phyloP scores from a whole-genome alignment of 495 filamentous ascomycete genomes.

The Hyphodiscus hymeniophilus region DNA sequence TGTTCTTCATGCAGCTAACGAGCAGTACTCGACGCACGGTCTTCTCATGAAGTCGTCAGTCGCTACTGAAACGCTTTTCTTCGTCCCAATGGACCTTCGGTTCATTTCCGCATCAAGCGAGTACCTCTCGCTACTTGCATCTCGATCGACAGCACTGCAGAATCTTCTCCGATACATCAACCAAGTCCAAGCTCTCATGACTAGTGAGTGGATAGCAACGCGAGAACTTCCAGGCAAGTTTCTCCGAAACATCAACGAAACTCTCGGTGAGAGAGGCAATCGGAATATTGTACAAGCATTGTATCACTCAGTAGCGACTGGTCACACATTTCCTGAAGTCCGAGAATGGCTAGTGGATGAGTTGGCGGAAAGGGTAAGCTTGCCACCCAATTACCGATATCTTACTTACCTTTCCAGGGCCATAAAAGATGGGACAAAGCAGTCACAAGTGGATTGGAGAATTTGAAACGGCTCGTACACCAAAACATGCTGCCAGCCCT shows the following conservation, averaged over 20 bases:
- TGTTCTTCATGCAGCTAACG: constrained; percentile 60
- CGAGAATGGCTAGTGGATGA: constrained; percentile 87
- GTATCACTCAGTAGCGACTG: constrained; percentile 81
- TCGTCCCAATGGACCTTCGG: constrained; percentile 73
- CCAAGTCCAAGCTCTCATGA: constrained; percentile 66
- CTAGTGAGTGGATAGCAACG: constrained; percentile 70
- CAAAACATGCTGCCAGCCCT: constrained; percentile 82
- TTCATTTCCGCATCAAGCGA: constrained; percentile 74
- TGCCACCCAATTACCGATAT: background rate
- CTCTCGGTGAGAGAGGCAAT: constrained; percentile 44
- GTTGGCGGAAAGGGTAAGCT: constrained; percentile 67
- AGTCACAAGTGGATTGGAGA: constrained; percentile 65
- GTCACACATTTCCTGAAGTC: constrained; percentile 65
- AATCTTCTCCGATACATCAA: constrained; percentile 76
- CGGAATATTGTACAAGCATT: constrained; percentile 64
- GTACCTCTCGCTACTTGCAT: constrained; percentile 73
- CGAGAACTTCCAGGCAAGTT: constrained; percentile 74
- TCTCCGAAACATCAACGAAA: constrained; percentile 65
- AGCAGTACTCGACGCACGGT: constrained; percentile 65
- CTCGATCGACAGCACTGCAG: constrained; percentile 79
- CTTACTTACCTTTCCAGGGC: constrained; percentile 43
- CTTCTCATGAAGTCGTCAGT: constrained; percentile 45
- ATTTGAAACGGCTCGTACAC: constrained; percentile 68
- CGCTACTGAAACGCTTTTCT: constrained; percentile 34
- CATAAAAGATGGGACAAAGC: constrained; percentile 95